Percentiles rank a stretch among this genome's conserved stretches.
Conservation (phyloP, 140 eudicot genomes). For the Cichorium intybus region DNA sequence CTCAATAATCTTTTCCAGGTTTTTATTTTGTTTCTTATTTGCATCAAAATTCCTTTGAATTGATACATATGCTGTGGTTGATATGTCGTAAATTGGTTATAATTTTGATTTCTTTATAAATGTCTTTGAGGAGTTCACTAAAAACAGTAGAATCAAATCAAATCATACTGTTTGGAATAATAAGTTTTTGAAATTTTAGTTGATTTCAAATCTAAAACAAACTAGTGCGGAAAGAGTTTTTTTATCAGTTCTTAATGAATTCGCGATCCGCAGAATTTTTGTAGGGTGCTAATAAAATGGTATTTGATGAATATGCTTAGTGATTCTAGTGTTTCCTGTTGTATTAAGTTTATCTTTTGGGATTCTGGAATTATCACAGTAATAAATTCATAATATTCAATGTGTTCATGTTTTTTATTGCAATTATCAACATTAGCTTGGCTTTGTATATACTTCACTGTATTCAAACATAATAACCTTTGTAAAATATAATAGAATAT, state of each 20-base stretch:
- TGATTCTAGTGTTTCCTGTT: background rate
- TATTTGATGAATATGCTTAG: background rate
- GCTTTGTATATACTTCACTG: too few relatives aligned
- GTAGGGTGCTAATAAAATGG: background rate
- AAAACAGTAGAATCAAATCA: background rate
- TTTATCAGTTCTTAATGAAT: too few relatives aligned
- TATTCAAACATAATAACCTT: too few relatives aligned
- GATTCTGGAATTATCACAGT: background rate
- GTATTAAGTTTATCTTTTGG: background rate
- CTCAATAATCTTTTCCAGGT: slow-evolving; percentile 94
- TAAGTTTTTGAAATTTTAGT: background rate
- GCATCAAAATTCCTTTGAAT: background rate
- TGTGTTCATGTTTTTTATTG: too few relatives aligned
- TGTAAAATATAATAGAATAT: too few relatives aligned
- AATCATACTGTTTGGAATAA: background rate
- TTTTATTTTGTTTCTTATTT: background rate
- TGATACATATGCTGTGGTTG: background rate
- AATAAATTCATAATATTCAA: background rate
- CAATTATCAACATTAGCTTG: too few relatives aligned
- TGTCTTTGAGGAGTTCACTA: background rate
- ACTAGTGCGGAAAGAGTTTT: too few relatives aligned
- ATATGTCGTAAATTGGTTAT: background rate
- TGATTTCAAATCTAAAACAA: background rate
- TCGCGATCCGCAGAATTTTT: background rate
- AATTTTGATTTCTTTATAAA: background rate